Evolutionary conservation across 495 filamentous ascomycete species (phyloP), one percentile per base, ranked within the genome.

Genomic region (Astrothelium macrocarpum): DNA sequence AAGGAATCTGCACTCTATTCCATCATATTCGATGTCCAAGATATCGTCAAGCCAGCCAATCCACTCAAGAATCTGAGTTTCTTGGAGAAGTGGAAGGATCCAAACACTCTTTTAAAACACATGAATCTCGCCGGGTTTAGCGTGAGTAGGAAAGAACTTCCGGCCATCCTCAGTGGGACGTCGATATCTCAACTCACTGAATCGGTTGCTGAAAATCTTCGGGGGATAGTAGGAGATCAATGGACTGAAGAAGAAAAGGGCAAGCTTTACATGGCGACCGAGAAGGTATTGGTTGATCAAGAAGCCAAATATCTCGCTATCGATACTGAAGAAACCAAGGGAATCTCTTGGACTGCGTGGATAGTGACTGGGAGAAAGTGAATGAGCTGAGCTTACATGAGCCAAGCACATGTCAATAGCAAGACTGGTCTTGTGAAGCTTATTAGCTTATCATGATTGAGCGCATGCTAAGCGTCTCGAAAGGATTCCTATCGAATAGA

Each of bases 1-100:
- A 74, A 72, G 46, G 16, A 32, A 5, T 49, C 12, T 49, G 45
- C 12, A 20, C 45, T 49, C 5, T 49, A 16, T 23, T 49, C 45
- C 5, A 49, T 49, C 45, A 49, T 49, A 5, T 23, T 49, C 20
- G 45, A 49, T 23, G 45, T 49, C 20, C 45, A 49, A 23, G 45
- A 49, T 49, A 49, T 49, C n/a, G 20, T 49, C 5, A 20, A 14
- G n/a, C 45, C 45, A 16, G 45, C 45, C n/a, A 14, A 49, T 16
- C 12, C 20, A 23, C 10, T 49, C 5, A 23, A 49, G 5, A 18
- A 16, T 5, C 12, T 49, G 45, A 5, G 11, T 16, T 49, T 23
- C 20, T 18, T 49, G 11, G 45, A 49, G 45, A 20, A 49, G 20
- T 49, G 45, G 45, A 49, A 18, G n/a, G 11, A 49, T 20, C n/a